A percentile compares a stretch with the other conserved stretches of the same genome.
Evolutionary conservation across 2,329 filamentous ascomycete species (phyloP).

Genomic region (Penicillium sp.): DNA sequence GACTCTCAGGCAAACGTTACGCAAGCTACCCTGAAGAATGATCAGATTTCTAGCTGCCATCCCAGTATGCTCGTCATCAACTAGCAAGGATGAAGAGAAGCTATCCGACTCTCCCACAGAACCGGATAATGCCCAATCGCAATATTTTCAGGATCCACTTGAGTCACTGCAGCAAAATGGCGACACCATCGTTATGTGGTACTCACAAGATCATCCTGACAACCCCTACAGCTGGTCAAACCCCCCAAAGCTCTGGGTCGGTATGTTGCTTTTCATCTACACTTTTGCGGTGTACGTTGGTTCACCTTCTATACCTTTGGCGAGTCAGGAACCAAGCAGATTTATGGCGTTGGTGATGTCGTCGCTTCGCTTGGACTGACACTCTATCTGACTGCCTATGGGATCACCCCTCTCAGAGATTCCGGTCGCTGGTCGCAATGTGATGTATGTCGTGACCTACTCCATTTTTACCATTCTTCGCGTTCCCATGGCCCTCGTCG

Average conservation of each 20-base stretch:
- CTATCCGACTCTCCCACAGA: too few relatives aligned
- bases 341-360: too few relatives aligned
- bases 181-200: too few relatives aligned
- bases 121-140: too few relatives aligned
- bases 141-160: too few relatives aligned
- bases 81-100: too few relatives aligned
- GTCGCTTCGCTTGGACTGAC: constrained; percentile 32
- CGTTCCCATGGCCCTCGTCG: constrained; percentile 62
- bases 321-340: constrained; percentile 23
- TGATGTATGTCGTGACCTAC: constrained; percentile 65
- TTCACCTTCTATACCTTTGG: constrained; percentile 30
- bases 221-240: constrained; percentile 29
- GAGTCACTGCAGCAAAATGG: too few relatives aligned
- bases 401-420: constrained; percentile 65
- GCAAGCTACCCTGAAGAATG: too few relatives aligned
- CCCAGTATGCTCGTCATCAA: too few relatives aligned
- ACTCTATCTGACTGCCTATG: constrained; percentile 42
- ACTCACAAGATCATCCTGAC: constrained; percentile 10
- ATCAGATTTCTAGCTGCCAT: too few relatives aligned
- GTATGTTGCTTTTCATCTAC: constrained; percentile 25
- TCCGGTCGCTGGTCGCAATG: constrained; percentile 63
- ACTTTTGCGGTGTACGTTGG: constrained; percentile 35
- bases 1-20: too few relatives aligned
- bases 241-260: constrained; percentile 24
- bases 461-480: constrained; percentile 64